Conservation (phyloP, 768 basidiomycete genomes). For the Phlebiopsis flavidoalba region DNA sequence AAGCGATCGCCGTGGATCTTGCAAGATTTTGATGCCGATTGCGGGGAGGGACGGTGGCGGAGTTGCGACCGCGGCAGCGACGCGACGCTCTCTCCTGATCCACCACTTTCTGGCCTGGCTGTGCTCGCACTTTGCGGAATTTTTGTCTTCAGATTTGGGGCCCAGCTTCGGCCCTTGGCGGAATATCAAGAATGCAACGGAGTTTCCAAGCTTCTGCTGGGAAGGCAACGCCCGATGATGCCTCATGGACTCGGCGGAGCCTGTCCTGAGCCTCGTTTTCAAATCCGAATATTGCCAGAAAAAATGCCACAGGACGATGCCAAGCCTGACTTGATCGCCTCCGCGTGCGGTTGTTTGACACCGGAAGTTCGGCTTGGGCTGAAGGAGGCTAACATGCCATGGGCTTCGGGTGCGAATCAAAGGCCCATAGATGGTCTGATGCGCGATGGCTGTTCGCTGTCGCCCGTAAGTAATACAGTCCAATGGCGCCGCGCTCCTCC, state of each 20-base stretch:
- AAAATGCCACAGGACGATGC: background rate
- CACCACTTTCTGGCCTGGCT: no score
- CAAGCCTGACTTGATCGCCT: background rate
- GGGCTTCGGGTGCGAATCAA: background rate
- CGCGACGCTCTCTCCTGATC: no score
- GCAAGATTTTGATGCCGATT: background rate
- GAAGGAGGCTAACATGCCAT: background rate
- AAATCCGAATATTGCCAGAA: background rate
- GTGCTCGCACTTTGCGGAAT: no score
- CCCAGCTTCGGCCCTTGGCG: no score
- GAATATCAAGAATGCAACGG: no score
- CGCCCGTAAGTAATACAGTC: no score
- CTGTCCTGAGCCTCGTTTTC: background rate
- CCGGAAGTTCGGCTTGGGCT: background rate
- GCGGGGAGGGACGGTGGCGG: background rate
- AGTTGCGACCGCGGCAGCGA: no score
- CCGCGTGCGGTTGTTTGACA: background rate
- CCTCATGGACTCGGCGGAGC: background rate
- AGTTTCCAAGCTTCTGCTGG: background rate
- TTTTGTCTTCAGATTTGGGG: no score
- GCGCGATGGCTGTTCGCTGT: background rate
- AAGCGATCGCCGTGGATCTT: background rate
- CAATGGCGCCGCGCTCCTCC: background rate
- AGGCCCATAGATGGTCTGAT: slow-evolving; percentile 1
- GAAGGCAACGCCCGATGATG: background rate